Evolutionary conservation across 805 yeast species (phyloP).

Genomic region (Candida ovalis): DNA sequence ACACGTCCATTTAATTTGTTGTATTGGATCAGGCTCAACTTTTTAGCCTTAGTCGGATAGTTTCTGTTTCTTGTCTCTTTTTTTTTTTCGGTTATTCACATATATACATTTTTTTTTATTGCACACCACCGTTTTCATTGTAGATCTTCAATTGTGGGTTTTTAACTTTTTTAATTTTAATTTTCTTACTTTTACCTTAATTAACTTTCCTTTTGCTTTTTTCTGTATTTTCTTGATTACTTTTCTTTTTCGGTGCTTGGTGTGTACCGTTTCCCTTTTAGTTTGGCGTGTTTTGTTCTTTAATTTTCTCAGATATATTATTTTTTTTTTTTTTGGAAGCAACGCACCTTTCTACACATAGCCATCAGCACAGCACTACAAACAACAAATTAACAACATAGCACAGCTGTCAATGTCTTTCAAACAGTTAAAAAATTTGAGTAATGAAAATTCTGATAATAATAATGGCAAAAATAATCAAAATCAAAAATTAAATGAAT

Average conservation of each 20-base stretch:
- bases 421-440: background rate
- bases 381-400: too few relatives aligned
- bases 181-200: background rate
- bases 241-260: background rate
- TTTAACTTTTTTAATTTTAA: background rate
- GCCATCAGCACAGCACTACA: too few relatives aligned
- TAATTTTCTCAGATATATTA: background rate
- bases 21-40: too few relatives aligned
- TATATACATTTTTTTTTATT: background rate
- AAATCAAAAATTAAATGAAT: background rate
- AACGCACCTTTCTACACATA: background rate
- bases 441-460: background rate
- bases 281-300: background rate
- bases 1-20: too few relatives aligned
- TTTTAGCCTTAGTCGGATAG: too few relatives aligned
- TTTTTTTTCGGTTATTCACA: background rate
- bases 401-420: background rate
- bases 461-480: background rate
- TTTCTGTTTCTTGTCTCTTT: background rate
- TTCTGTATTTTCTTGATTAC: background rate
- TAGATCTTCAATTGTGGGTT: background rate
- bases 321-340: background rate
- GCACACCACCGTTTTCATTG: background rate
- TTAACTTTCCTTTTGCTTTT: background rate
- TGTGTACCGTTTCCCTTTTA: background rate